Evolutionary conservation across 2,329 filamentous ascomycete species (phyloP), one percentile per base, ranked within the genome.

Genomic region (Neoascochyta sp.): DNA sequence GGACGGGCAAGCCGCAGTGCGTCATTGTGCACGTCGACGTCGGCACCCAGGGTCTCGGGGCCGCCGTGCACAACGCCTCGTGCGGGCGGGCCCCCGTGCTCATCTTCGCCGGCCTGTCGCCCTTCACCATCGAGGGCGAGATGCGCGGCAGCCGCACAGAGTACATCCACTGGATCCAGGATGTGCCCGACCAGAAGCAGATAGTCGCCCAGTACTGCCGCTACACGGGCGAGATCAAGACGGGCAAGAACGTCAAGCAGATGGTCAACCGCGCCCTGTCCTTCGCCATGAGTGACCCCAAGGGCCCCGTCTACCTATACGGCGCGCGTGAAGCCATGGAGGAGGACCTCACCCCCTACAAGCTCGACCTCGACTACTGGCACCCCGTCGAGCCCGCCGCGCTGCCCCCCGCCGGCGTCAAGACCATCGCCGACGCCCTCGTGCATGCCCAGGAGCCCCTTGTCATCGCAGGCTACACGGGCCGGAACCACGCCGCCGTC

Each of bases 141-240:
- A 77, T 83, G 65, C 74, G 81, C 1, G 85, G 85, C 9, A 63
- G 59, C 42, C 46, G 85, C 31, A 88, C 83, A 1, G 86, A 90
- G 62, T 89, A 86, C 57, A 89, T 88, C 46, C 85, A 90, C 59
- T 90, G 85, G 83, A 82, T 89, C 17, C 85, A 90, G 52, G 83
- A 90, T 60, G 81, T 88, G 3, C 84, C 82, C 0, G 83, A 90
- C 50, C 86, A 90, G 60, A 86, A 83, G 58, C 75, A 80, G 50
- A 89, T 94, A 36, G 69, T 94, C 3, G 70, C 76, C 0, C 87
- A 94, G 65, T 94, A 94, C 62, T 94, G 88, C 58, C 76, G 87
- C 7, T 94, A 92, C 53, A 68, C 81, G 0, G 86, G 74, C 3
- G 88, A 94, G 66, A 80, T 94, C 61, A 89, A 88, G 66, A 82